Conservation (phyloP, 2,329 filamentous ascomycete genomes). For the Ophiocordyceps camponoti-leonardi region DNA sequence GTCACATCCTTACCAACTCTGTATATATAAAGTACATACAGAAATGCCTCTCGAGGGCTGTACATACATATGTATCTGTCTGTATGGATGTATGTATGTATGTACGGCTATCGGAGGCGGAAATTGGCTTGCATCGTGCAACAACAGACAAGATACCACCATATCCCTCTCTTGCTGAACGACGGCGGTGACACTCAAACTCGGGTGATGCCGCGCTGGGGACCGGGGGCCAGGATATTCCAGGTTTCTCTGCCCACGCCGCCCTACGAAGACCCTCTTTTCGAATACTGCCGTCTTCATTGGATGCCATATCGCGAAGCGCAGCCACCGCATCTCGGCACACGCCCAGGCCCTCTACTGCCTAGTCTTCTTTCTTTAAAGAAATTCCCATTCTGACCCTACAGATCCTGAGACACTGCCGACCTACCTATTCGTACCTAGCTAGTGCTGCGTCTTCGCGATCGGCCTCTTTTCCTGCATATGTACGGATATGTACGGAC, state of each 20-base stretch:
- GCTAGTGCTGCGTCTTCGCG: not conserved
- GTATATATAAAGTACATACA: not conserved
- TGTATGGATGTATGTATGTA: not conserved
- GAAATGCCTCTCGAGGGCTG: not conserved
- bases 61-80: not conserved
- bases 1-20: not conserved
- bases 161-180: not conserved
- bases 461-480: not conserved
- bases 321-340: not conserved
- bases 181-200: not conserved
- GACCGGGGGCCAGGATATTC: not conserved
- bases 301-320: not conserved
- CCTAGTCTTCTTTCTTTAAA: too few species aligned
- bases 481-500: not conserved
- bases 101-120: not conserved
- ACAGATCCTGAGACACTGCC: too few species aligned
- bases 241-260: not conserved
- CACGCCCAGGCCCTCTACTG: too few species aligned
- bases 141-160: not conserved
- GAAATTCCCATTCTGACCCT: too few species aligned
- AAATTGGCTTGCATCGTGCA: not conserved
- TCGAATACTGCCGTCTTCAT: not conserved
- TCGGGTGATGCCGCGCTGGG: not conserved
- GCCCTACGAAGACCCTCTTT: not conserved
- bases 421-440: too few species aligned